These are phyloP conservation scores for Phaeodactylum tricornutum DNA, from an alignment of 108 stramenopile species.

Conservation along the genomic window DNA sequence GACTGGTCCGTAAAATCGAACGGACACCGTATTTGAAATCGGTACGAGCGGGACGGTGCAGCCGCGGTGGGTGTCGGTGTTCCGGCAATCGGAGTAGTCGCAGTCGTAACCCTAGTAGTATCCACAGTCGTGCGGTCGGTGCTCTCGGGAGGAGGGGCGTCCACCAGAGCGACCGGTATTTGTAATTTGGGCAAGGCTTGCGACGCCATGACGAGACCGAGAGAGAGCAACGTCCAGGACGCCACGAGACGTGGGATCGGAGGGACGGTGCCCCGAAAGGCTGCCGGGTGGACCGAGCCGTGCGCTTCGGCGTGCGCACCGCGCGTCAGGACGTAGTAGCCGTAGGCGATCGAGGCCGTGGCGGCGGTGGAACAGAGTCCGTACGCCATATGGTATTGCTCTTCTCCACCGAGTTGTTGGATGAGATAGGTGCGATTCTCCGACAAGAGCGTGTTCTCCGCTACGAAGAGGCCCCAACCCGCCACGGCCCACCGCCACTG, in stretches of 20 bases:
- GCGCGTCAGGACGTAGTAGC: constrained; percentile 36
- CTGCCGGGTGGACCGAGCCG: not conserved
- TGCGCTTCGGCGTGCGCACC: too few species aligned
- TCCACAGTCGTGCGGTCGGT: constrained; percentile 1
- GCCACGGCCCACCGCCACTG: constrained; percentile 44
- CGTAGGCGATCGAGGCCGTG: constrained; percentile 58
- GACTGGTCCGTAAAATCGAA: constrained; percentile 76
- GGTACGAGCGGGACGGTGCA: constrained; percentile 2
- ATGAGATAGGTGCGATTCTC: constrained; percentile 82
- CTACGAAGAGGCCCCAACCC: constrained; percentile 75
- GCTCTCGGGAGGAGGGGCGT: too few species aligned
- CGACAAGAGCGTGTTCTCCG: constrained; percentile 78
- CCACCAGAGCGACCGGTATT: constrained; percentile 50
- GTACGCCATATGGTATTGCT: constrained; percentile 63
- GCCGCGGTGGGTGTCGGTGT: not conserved
- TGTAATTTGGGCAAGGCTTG: constrained; percentile 76
- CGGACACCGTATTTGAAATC: constrained; percentile 82
- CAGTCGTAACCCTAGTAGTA: too few species aligned
- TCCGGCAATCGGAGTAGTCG: too few species aligned
- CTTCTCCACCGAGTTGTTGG: constrained; percentile 44
- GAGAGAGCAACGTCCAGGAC: constrained; percentile 23
- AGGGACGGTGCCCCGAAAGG: not conserved
- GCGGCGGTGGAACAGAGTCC: constrained; percentile 73
- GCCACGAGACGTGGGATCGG: constrained; percentile 17
- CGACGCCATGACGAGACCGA: constrained; percentile 61